Evolutionary conservation across 306 rosid genomes (phyloP), one percentile per base, ranked within the genome.

Genomic region (Citrullus amarus): DNA sequence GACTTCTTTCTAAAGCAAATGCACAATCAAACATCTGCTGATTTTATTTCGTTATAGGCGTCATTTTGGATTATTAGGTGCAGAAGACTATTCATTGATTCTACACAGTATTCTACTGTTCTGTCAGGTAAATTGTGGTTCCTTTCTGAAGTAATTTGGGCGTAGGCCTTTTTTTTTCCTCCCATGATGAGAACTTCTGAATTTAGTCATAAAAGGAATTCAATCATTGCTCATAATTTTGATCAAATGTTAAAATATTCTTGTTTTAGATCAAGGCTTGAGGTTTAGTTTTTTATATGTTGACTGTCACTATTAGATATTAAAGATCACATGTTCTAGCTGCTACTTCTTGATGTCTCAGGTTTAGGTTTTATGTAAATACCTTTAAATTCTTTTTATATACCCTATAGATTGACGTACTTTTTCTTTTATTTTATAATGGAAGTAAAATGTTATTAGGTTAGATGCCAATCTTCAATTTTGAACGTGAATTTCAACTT

Each of bases 111-210:
- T 95, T 86, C 89, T 95, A 69, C 83, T 81, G 83, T 82, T 89
- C 82, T 90, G 89, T 81, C 92, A 90, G 99, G 99, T 95, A 85
- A 80, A 71, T 85, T 75, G 58, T 78, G 78, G 80, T 76, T 14
- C 41, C 81, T 79, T 80, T 84, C 82, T 36, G 53, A 28, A 80
- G 53, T 44, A 16, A 72, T 44, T 63, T 17, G 32, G 32, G 22
- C 46, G 54, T 38, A 14, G 54, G 66, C 32, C 32, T 69, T 20
- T 36, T 2, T 2, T 41, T 72, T 15, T 16, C 4, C 34, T 73
- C 5, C 17, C 28, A 73, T 28, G 4, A 51, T 16, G 61, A 50
- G 43, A 51, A 61, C 61, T 73, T 59, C 54, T 48, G 75, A 84
- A 66, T 14, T 79, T 69, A 6, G 57, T 13, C 15, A 54, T 4